Base-by-base conservation (phyloP, 805 yeast genomes). In the Suhomyces faveliae region DNA sequence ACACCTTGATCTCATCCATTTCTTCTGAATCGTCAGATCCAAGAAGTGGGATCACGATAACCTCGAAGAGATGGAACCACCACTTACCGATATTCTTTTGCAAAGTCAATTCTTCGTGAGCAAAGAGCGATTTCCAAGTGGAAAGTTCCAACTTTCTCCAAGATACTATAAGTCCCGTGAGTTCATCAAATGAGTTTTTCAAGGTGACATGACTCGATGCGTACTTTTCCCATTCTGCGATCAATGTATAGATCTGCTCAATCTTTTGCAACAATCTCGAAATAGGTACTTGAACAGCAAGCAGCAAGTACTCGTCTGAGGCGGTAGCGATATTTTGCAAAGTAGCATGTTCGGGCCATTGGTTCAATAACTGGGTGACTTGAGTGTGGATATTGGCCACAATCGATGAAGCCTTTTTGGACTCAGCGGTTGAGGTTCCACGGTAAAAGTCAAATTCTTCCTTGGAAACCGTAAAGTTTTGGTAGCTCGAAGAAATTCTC, bases 311-410 rank as follows among this genome's bases (percentile, higher is more conserved):
- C 61, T 91, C 98, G 12, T 74, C 66, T 53, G 87, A 78, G 7
- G 84, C 81, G 50, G 84, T 70, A 33, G 71, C 63, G 41, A 92
- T 74, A 17, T 85, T 89, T 48, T 77, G 84, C 43, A 94, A 68
- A 0, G 96, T 89, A 0, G 94, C 94, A 71, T 95, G 96, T 58
- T 95, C 99, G 0, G 98, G 97, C 96, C 97, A 94, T 59, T 83
- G 81, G 21, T 66, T 66, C 10, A 85, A 63, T 10, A 89, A 63
- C 3, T 66, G 68, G 6, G 62, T 53, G 3, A 82, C 80, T 12
- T 58, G 54, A 5, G 48, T 50, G 35, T 61, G 51, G 7, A 72
- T 49, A 0, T 55, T 51, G 1, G 79, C 62, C 3, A 71, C 66
- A 0, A 85, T 59, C 1, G 56, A 59, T 39, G 83, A 78, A 1